Conservation (phyloP, 305 asterid genomes). For the Fraxinus greggii region DNA sequence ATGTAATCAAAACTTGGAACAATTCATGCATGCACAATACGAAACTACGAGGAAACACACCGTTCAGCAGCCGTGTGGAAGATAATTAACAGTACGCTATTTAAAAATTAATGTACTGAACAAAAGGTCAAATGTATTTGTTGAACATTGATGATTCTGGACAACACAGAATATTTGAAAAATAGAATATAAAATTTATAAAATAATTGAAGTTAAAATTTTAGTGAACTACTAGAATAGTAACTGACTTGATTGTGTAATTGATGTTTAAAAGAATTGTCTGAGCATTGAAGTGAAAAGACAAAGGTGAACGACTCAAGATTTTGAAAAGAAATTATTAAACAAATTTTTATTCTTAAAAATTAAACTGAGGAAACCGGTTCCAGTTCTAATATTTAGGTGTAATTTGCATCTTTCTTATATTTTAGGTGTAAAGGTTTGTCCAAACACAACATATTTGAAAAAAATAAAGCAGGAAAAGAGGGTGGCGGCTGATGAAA, state of each 20-base stretch:
- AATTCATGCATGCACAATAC: not conserved
- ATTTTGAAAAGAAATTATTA: not conserved
- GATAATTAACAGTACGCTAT: not conserved
- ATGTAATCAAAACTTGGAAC: not conserved
- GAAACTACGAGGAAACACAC: not conserved
- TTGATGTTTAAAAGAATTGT: too few relatives aligned
- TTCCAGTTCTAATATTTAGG: not conserved
- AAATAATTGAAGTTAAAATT: not conserved
- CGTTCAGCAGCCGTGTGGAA: not conserved
- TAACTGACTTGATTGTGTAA: not conserved
- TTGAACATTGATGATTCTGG: not conserved
- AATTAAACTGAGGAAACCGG: too few relatives aligned
- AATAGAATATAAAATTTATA: too few relatives aligned
- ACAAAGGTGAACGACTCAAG: not conserved
- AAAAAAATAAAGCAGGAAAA: slow-evolving; percentile 16
- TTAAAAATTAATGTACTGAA: not conserved
- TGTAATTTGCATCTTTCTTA: not conserved
- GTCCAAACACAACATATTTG: slow-evolving; percentile 17
- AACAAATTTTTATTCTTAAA: too few relatives aligned
- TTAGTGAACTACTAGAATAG: not conserved
- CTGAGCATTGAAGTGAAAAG: too few relatives aligned
- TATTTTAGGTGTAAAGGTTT: not conserved
- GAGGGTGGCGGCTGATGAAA: slow-evolving; percentile 30
- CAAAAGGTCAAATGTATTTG: not conserved
- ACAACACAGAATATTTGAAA: not conserved